Percentiles rank a stretch among this genome's conserved stretches.
phyloP scores from a whole-genome alignment of 1,139 yeast genomes.

The Yueomyces sp. region DNA sequence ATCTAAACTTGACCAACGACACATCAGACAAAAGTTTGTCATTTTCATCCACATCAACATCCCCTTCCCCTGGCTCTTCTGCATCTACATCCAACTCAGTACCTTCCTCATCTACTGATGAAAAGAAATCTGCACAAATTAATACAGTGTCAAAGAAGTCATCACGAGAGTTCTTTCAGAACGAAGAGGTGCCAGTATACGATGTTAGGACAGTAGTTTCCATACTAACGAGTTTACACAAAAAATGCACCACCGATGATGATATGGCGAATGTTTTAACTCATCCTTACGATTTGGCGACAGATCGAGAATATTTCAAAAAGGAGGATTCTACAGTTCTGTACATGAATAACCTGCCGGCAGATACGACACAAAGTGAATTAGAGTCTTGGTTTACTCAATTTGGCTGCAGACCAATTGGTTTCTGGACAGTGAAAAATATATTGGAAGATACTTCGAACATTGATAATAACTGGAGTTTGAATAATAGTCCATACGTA shows the following conservation, averaged over 20 bases:
- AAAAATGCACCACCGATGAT: conserved; percentile 41
- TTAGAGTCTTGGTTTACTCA: conserved; percentile 86
- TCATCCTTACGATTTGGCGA: conserved; percentile 60
- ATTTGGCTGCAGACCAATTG: conserved; percentile 74
- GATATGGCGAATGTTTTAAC: conserved; percentile 47
- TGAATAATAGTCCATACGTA: conserved; percentile 22
- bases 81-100: not conserved
- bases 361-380: conserved; percentile 82
- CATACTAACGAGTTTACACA: conserved; percentile 35
- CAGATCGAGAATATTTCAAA: conserved; percentile 57
- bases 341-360: conserved; percentile 64
- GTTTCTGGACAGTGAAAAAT: conserved; percentile 72
- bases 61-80: not conserved
- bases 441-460: conserved; percentile 17
- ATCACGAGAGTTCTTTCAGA: not conserved
- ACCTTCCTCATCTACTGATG: not conserved
- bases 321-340: conserved; percentile 69
- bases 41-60: too few relatives aligned
- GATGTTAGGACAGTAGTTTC: conserved; percentile 6
- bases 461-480: conserved; percentile 12
- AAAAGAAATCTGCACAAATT: not conserved
- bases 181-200: not conserved
- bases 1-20: conserved; percentile 1
- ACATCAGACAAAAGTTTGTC: too few relatives aligned
- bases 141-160: not conserved